These are phyloP conservation scores for Anisodus tanguticus DNA, from an alignment of 257 asterid genomes.

Conservation along the genomic window DNA sequence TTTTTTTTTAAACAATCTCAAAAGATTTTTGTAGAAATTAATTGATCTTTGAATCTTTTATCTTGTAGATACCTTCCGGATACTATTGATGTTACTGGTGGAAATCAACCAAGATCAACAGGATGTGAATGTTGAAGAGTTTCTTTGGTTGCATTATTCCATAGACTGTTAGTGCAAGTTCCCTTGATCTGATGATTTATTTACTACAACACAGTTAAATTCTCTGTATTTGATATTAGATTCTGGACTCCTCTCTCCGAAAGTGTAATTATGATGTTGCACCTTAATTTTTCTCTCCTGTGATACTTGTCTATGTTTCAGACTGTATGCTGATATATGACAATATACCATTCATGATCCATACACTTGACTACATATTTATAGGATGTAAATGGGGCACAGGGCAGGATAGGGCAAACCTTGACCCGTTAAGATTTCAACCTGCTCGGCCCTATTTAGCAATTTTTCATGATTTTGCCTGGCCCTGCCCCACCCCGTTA, in stretches of 20 bases:
- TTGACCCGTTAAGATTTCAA: no score
- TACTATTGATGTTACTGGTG: slow-evolving; percentile 62
- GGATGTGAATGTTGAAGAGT: slow-evolving; percentile 63
- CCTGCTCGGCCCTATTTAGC: no score
- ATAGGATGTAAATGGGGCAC: no score
- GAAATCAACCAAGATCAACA: slow-evolving; percentile 65
- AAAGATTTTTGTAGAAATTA: not conserved
- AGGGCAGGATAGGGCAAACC: no score
- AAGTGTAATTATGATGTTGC: slow-evolving; percentile 23
- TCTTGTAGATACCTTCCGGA: slow-evolving; percentile 50
- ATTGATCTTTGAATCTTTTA: slow-evolving; percentile 6
- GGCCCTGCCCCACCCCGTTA: no score
- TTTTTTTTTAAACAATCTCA: no score
- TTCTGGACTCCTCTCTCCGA: not conserved
- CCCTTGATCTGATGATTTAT: slow-evolving; percentile 29
- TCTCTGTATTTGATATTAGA: slow-evolving; percentile 17
- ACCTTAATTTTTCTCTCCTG: not conserved
- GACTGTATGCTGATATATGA: not conserved
- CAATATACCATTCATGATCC: slow-evolving; percentile 2
- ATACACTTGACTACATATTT: slow-evolving; percentile 3
- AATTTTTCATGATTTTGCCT: no score
- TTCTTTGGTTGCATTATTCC: slow-evolving; percentile 6
- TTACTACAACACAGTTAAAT: not conserved
- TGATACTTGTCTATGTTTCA: not conserved
- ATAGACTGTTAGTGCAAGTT: slow-evolving; percentile 11